Evolutionary conservation across 352 stramenopile species (phyloP).

Genomic region (Phytopythium cucurbitacearum): DNA sequence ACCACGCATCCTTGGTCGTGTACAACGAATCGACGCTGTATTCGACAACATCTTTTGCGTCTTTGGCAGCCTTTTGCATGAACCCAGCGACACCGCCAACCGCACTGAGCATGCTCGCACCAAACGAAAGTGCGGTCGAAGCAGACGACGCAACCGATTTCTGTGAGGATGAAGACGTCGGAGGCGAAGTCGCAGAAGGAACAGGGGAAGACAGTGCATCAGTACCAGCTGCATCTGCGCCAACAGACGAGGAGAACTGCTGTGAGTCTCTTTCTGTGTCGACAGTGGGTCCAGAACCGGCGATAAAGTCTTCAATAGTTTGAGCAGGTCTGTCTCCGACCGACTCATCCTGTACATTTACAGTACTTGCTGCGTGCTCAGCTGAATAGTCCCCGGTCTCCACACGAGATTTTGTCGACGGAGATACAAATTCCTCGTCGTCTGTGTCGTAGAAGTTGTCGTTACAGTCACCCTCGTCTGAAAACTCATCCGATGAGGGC

Average conservation of each 20-base stretch:
- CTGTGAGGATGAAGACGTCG: conserved; percentile 12
- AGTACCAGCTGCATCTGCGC: background rate
- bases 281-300: background rate
- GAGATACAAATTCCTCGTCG: background rate
- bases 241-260: background rate
- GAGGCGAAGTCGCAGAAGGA: conserved; percentile 2
- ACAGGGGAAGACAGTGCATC: conserved; percentile 10
- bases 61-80: conserved; percentile 68
- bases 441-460: conserved; percentile 1
- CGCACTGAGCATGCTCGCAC: conserved; percentile 53
- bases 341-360: too few relatives aligned
- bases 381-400: too few relatives aligned
- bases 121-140: conserved; percentile 45
- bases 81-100: conserved; percentile 65
- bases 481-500: conserved; percentile 27
- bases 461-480: conserved; percentile 43
- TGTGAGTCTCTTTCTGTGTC: too few relatives aligned
- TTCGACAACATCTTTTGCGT: conserved; percentile 71
- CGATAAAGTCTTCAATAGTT: conserved; percentile 2
- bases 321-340: background rate
- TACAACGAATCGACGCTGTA: conserved; percentile 72
- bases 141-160: conserved; percentile 21
- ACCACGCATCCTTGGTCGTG: conserved; percentile 57
- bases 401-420: too few relatives aligned
- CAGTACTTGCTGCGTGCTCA: too few relatives aligned